Percentiles rank a stretch among this genome's conserved stretches.
These are phyloP conservation scores for Laetiporus sulphureus DNA, from an alignment of 1,284 basidiomycete genomes.

Conservation along the genomic window DNA sequence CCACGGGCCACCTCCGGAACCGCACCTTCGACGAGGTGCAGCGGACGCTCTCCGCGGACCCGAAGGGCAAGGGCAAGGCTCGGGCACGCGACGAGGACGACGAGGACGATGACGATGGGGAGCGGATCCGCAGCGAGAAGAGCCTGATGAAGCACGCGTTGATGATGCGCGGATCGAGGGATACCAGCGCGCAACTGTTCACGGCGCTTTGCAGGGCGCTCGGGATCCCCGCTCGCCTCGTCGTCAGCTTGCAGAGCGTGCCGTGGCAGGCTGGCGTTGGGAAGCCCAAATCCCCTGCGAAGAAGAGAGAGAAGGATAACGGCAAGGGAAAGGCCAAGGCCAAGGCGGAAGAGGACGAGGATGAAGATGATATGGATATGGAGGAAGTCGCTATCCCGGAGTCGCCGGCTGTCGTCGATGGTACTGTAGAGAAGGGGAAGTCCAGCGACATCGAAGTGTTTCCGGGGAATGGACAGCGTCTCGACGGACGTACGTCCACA, in stretches of 20 bases:
- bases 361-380: conserved; percentile 32
- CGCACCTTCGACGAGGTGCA: conserved; percentile 70
- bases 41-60: conserved; percentile 31
- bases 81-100: conserved; percentile 26
- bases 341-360: conserved; percentile 23
- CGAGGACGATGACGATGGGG: conserved; percentile 52
- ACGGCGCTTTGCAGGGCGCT: conserved; percentile 85
- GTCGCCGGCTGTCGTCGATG: conserved; percentile 12
- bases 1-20: conserved; percentile 62
- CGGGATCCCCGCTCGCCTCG: conserved; percentile 82
- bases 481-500: conserved; percentile 31
- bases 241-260: conserved; percentile 87
- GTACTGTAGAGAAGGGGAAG: conserved; percentile 16
- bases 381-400: conserved; percentile 31
- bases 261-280: conserved; percentile 71
- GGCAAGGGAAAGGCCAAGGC: conserved; percentile 29
- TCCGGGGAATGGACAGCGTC: conserved; percentile 31
- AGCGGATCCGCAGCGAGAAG: conserved; percentile 70
- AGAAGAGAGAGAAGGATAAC: conserved; percentile 31
- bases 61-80: conserved; percentile 27
- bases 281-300: conserved; percentile 41
- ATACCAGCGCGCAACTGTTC: conserved; percentile 88
- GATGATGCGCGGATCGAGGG: conserved; percentile 76
- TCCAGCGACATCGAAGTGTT: conserved; percentile 24
- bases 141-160: conserved; percentile 88